Evolutionary conservation across 371 early-diverging fungal species (phyloP).

Genomic region (Mucor velutinosus): DNA sequence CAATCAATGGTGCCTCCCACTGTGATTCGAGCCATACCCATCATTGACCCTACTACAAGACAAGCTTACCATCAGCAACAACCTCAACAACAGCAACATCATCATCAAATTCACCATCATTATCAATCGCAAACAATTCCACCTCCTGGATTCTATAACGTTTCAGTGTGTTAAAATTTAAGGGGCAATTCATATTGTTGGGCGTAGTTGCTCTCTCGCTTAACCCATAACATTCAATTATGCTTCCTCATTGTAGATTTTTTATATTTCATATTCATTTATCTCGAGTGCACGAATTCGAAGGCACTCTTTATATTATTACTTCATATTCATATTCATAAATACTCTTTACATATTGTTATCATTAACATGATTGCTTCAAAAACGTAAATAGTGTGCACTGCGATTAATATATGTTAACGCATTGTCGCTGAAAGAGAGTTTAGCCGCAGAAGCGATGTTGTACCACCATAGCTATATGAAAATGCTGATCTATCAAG

Average conservation of each 20-base stretch:
- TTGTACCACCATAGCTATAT: neutral
- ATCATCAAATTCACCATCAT: neutral
- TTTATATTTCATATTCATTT: neutral
- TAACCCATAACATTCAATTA: neutral
- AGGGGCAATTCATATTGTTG: neutral
- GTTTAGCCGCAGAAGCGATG: neutral
- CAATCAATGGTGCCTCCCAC: neutral
- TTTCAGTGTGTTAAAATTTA: conserved; percentile 12
- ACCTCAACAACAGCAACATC: neutral
- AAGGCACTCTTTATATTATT: neutral
- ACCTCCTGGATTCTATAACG: conserved; percentile 22
- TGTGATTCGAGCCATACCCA: conserved; percentile 10
- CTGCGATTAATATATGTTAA: too few species aligned
- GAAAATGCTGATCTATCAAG: neutral
- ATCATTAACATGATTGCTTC: neutral
- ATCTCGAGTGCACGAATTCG: neutral
- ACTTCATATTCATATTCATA: neutral
- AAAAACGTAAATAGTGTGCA: neutral
- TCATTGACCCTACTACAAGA: conserved; percentile 15
- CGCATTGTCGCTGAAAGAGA: neutral
- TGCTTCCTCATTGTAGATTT: neutral
- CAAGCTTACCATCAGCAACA: conserved; percentile 13
- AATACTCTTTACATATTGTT: neutral
- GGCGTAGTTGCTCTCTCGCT: neutral
- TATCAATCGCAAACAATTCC: conserved; percentile 4